Conservation (phyloP, 2,329 filamentous ascomycete species). For the Clonostachys sp. region DNA sequence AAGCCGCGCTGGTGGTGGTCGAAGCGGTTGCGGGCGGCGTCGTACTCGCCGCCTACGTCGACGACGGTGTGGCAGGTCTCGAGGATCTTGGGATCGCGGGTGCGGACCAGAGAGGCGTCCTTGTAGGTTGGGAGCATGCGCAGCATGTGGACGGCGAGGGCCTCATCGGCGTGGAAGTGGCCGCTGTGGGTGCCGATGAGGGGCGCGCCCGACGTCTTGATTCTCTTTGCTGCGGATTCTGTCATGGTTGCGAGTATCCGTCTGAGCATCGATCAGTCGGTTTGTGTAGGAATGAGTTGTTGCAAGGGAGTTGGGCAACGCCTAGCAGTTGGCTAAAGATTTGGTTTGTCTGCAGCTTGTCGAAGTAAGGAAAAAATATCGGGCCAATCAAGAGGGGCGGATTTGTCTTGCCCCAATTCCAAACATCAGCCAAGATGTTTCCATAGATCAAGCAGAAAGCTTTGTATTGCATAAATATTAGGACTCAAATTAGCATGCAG, state of each 20-base stretch:
- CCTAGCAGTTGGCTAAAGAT: too few relatives aligned
- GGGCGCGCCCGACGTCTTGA: slow-evolving; percentile 63
- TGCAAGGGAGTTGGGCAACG: too few relatives aligned
- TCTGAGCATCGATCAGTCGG: slow-evolving; percentile 18
- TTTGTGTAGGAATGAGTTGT: too few relatives aligned
- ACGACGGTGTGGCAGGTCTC: slow-evolving; percentile 89
- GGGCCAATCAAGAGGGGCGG: too few relatives aligned
- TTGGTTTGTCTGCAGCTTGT: too few relatives aligned
- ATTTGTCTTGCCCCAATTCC: too few relatives aligned
- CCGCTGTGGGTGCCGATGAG: slow-evolving; percentile 94
- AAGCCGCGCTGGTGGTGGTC: slow-evolving; percentile 98
- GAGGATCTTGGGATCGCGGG: slow-evolving; percentile 76
- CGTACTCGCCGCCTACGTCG: slow-evolving; percentile 95
- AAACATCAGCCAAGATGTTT: too few relatives aligned
- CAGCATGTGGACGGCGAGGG: slow-evolving; percentile 93
- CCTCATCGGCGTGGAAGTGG: slow-evolving; percentile 98
- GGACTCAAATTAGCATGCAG: too few relatives aligned
- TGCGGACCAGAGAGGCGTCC: slow-evolving; percentile 72
- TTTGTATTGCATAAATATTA: too few relatives aligned
- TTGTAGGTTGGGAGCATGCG: slow-evolving; percentile 80
- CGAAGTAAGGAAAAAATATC: too few relatives aligned
- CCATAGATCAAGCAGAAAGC: too few relatives aligned
- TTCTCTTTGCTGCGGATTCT: slow-evolving; percentile 71
- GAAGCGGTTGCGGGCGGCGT: slow-evolving; percentile 71
- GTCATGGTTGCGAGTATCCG: slow-evolving; percentile 32